Base-by-base conservation (phyloP, 805 yeast genomes). In the Metschnikowia hibisci region DNA sequence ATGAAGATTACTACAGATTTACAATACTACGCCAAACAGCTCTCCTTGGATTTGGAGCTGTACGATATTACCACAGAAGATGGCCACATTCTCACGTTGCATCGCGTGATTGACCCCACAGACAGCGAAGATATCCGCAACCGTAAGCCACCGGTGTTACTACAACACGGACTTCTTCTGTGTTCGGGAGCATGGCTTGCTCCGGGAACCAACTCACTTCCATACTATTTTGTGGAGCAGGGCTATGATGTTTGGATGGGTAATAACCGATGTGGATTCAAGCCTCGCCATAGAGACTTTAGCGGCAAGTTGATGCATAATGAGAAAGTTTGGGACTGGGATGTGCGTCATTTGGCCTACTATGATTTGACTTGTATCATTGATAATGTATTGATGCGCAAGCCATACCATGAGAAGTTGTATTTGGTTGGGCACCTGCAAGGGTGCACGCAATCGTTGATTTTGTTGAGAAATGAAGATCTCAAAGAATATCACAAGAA, bases 211-310 rank as follows among this genome's bases (percentile, higher is more conserved):
- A 79, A 84, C 46, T 84, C 96, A 9, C 63, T 93, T 33, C 93
- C 91, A 0, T 52, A 78, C 73, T 59, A 74, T 70, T 57, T 71
- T 71, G 39, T 62, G 30, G 65, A 69, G 26, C 62, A 69, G 20
- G 90, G 93, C 0, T 87, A 74, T 55, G 96, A 89, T 53, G 88
- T 89, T 7, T 89, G 96, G 96, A 60, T 89, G 42, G 96, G 96
- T 1, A 87, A 89, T 57, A 90, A 89, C 57, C 66, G 99, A 48
- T 84, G 96, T 51, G 95, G 96, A 5, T 85, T 90, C 58, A 69
- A 76, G 31, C 86, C 95, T 0, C 66, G 73, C 40, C 96, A 90
- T 66, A 48, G 59, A 6, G 41, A 38, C 11, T 51, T 46, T 25
- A 46, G 51, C 22, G 72, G 73, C 1, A 64, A 67, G 36, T 59